phyloP scores from a whole-genome alignment of 2,329 filamentous ascomycete species.

The Neofusicoccum cordaticola region DNA sequence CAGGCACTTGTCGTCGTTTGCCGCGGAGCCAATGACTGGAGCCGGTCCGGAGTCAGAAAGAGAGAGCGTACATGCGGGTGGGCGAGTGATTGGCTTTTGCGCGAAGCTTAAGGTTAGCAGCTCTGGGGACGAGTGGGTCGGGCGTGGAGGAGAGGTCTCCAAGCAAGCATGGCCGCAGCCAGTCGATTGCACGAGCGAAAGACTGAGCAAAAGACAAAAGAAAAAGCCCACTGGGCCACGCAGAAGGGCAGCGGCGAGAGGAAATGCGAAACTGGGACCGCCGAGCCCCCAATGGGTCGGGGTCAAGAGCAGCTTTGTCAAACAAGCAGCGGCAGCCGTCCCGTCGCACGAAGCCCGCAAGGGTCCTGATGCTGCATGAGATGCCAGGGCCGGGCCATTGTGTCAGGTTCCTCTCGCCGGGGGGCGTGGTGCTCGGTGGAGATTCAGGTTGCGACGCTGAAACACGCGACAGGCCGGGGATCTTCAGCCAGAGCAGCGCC shows the following conservation, averaged over 20 bases:
- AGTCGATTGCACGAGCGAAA: conserved; percentile 1
- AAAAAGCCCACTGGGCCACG: background rate
- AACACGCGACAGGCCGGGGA: background rate
- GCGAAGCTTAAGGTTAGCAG: background rate
- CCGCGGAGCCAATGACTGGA: conserved; percentile 9
- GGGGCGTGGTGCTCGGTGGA: background rate
- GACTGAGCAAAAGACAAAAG: conserved; percentile 7
- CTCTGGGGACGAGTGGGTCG: background rate
- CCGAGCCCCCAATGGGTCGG: conserved; percentile 4
- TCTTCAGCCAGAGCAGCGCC: background rate
- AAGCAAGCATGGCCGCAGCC: conserved; percentile 10
- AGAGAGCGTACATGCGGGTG: background rate
- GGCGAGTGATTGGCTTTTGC: conserved; percentile 8
- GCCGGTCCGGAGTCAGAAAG: conserved; percentile 1
- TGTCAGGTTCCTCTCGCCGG: conserved; percentile 1
- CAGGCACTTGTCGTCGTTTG: background rate
- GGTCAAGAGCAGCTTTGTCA: background rate
- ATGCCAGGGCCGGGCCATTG: conserved; percentile 14
- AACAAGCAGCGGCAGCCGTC: background rate
- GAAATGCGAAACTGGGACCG: background rate
- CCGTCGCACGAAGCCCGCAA: conserved; percentile 8
- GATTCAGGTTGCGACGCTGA: conserved; percentile 1
- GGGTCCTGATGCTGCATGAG: background rate
- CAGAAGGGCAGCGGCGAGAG: background rate
- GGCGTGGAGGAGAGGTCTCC: conserved; percentile 1